These are phyloP conservation scores for Tolypocladium cylindrosporum DNA, from an alignment of 2,329 filamentous ascomycete species.

Conservation along the genomic window DNA sequence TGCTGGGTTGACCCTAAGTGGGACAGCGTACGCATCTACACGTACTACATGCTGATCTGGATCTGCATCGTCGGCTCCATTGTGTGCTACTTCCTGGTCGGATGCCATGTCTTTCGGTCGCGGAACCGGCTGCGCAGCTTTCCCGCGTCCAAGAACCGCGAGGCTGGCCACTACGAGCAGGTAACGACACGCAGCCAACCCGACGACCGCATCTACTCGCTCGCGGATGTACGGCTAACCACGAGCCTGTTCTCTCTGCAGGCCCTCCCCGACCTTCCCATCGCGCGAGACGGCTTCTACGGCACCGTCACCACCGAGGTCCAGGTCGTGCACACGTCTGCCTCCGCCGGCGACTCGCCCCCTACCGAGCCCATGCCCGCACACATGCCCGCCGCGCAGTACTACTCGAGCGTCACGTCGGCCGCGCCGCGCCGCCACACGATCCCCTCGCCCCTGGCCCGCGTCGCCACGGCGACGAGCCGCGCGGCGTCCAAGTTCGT, in stretches of 20 bases:
- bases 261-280: not conserved
- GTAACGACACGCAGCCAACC: constrained; percentile 9
- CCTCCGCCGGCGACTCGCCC: constrained; percentile 1
- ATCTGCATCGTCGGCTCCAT: constrained; percentile 45
- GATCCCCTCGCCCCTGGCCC: constrained; percentile 3
- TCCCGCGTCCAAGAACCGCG: constrained; percentile 25
- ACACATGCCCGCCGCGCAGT: constrained; percentile 14
- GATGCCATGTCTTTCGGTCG: constrained; percentile 49
- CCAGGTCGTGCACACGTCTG: constrained; percentile 26
- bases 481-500: constrained; percentile 25
- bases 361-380: constrained; percentile 14
- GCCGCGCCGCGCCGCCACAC: constrained; percentile 1
- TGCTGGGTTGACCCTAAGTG: constrained; percentile 49
- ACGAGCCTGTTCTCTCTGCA: not conserved
- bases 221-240: not conserved
- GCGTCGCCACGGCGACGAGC: constrained; percentile 11
- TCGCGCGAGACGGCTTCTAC: constrained; percentile 24
- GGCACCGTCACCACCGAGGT: constrained; percentile 45
- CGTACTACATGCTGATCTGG: constrained; percentile 54
- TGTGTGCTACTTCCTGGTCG: constrained; percentile 46
- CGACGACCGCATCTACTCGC: not conserved
- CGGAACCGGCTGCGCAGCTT: constrained; percentile 45
- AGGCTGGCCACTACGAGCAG: constrained; percentile 20
- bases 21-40: constrained; percentile 48
- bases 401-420: constrained; percentile 23